These are phyloP conservation scores for Mortierella hygrophila DNA, from an alignment of 192 early-diverging fungal genomes.

Conservation along the genomic window DNA sequence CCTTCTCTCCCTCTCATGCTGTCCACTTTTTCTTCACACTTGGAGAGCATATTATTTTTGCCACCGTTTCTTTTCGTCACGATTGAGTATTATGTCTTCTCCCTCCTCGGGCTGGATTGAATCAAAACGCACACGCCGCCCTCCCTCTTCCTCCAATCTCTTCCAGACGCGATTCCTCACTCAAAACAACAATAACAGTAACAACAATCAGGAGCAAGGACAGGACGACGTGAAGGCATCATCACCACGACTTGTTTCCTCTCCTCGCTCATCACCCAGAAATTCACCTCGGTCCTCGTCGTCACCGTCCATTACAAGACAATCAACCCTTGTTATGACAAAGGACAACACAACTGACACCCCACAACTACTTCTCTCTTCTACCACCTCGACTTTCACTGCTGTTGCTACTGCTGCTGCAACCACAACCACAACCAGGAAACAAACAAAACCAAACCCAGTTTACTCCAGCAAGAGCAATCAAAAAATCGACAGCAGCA, in stretches of 20 bases:
- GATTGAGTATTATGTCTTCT: neutral
- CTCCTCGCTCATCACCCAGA: neutral
- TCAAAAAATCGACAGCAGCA: neutral
- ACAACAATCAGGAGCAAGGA: neutral
- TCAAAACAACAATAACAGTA: neutral
- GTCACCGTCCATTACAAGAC: neutral
- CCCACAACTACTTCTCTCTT: neutral
- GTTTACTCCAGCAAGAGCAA: neutral
- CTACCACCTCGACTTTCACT: neutral
- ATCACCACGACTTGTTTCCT: neutral
- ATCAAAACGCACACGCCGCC: neutral
- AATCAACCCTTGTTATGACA: neutral
- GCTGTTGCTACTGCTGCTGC: too few relatives aligned
- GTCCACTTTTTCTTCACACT: neutral
- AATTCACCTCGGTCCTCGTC: neutral
- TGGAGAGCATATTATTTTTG: neutral
- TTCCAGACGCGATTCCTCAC: neutral
- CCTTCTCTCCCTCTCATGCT: neutral
- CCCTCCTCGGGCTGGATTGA: neutral
- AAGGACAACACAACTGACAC: neutral
- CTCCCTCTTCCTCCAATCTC: neutral
- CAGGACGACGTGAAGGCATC: neutral
- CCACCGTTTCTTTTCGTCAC: neutral
- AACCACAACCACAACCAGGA: neutral
- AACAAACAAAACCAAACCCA: neutral